Evolutionary conservation across 495 filamentous ascomycete genomes (phyloP), one percentile per base, ranked within the genome.

Genomic region (Daldinia grandis): DNA sequence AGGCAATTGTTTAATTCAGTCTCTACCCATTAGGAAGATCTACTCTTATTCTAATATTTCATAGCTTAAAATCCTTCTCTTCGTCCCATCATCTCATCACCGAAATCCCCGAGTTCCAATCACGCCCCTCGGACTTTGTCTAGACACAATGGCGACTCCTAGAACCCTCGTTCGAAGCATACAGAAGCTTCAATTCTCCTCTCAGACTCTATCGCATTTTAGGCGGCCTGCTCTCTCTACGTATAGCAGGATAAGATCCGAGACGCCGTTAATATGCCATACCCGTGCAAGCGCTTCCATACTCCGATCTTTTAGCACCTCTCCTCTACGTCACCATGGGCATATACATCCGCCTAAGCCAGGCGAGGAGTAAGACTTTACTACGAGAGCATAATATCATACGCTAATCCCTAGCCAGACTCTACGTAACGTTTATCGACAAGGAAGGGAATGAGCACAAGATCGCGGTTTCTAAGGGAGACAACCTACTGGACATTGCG

Each of bases 401-500:
- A 30, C 14, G 44, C 67, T 71, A 58, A 68, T 37, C 5, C 25
- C 4, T 1, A 19, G 4, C 53, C 9, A 98, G 95, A 76, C 88
- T 97, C 67, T 90, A 92, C 69, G 87, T 99, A 10, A 94, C 94
- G 2, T 97, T 98, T 78, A 87, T 99, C 72, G 94, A 98, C 80
- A 98, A 98, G 79, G 94, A 98, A n/a, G 88, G 88, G 24, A 81
- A 85, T 3, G 84, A 88, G 73, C 86, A 92, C 76, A 90, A 88
- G 50, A 86, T 97, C 74, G 89, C 92, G 71, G 94, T 97, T 10
- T 81, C 88, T 4, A 87, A 90, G 75, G 96, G 95, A 31, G 92
- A 97, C 78, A 98, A 99, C 77, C 80, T 99, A 55, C 83, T 99
- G 35, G 93, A 97, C 72, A 95, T 99, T 71, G 95, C 95, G 17